Conservation (phyloP, 2,329 filamentous ascomycete species). For the Zymoseptoria brevis region DNA sequence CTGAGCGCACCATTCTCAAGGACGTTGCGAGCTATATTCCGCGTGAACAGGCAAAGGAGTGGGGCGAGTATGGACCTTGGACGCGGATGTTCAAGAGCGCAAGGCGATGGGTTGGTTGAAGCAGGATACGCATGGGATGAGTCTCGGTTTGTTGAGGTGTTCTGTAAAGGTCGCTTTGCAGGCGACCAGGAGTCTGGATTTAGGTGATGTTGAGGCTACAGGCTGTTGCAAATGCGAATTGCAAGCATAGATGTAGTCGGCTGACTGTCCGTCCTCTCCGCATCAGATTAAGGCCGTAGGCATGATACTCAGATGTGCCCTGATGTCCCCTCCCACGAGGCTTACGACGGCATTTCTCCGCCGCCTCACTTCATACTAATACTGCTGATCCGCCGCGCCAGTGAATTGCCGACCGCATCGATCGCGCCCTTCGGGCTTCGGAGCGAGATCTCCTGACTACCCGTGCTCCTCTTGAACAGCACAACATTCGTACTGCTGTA, state of each 20-base stretch:
- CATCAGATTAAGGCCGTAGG: too few species aligned
- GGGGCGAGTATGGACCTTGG: slow-evolving; percentile 82
- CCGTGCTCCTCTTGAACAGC: slow-evolving; percentile 75
- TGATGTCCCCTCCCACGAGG: not conserved
- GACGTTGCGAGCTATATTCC: slow-evolving; percentile 72
- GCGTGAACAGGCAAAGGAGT: slow-evolving; percentile 51
- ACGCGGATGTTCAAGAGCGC: slow-evolving; percentile 78
- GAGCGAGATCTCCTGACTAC: slow-evolving; percentile 42
- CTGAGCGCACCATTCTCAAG: slow-evolving; percentile 77
- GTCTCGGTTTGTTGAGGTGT: not conserved
- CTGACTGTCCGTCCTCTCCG: too few species aligned
- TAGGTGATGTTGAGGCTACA: not conserved
- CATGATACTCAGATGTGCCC: not conserved
- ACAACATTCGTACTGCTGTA: slow-evolving; percentile 89
- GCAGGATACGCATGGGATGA: not conserved
- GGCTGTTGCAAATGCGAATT: not conserved
- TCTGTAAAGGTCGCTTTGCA: not conserved
- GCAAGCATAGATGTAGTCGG: not conserved
- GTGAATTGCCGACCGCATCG: slow-evolving; percentile 83
- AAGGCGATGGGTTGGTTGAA: slow-evolving; percentile 69
- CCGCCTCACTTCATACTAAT: not conserved
- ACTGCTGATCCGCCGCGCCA: slow-evolving; percentile 74
- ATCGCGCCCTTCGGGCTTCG: slow-evolving; percentile 82
- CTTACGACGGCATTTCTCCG: not conserved
- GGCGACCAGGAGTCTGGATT: not conserved